phyloP scores from a whole-genome alignment of 2,329 filamentous ascomycete genomes.

The Lachnellula subtilissima region DNA sequence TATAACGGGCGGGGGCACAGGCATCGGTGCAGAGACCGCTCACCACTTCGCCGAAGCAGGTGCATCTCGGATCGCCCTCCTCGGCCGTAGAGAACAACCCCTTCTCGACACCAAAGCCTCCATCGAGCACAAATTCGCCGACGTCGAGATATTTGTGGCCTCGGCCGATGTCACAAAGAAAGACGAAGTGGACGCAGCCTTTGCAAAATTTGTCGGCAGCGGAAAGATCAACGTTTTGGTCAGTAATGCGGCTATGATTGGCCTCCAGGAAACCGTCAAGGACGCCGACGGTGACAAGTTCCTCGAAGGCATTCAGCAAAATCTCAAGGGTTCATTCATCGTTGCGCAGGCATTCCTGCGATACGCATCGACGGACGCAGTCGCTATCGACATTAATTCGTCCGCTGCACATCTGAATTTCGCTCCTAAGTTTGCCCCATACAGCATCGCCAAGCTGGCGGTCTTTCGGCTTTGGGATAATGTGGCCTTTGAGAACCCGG shows the following conservation, averaged over 20 bases:
- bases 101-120: conserved; percentile 35
- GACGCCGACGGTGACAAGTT: conserved; percentile 32
- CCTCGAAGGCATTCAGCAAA: conserved; percentile 32
- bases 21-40: conserved; percentile 42
- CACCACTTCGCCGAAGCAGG: conserved; percentile 40
- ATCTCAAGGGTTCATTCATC: conserved; percentile 32
- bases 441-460: conserved; percentile 30
- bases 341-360: conserved; percentile 34
- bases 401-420: conserved; percentile 33
- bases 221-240: conserved; percentile 38
- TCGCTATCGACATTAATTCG: conserved; percentile 35
- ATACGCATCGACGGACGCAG: conserved; percentile 29
- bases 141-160: conserved; percentile 32
- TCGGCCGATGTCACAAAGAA: conserved; percentile 32
- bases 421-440: conserved; percentile 21
- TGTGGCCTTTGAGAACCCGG: conserved; percentile 25
- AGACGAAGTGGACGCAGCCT: conserved; percentile 32
- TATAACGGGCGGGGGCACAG: conserved; percentile 41
- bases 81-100: conserved; percentile 36
- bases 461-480: conserved; percentile 31
- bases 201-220: conserved; percentile 27
- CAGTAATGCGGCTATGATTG: conserved; percentile 34
- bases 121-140: conserved; percentile 33
- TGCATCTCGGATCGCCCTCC: conserved; percentile 39
- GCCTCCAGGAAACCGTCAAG: conserved; percentile 26